Conservation (phyloP, 2,329 filamentous ascomycete species). For the Alternaria triticimaculans region DNA sequence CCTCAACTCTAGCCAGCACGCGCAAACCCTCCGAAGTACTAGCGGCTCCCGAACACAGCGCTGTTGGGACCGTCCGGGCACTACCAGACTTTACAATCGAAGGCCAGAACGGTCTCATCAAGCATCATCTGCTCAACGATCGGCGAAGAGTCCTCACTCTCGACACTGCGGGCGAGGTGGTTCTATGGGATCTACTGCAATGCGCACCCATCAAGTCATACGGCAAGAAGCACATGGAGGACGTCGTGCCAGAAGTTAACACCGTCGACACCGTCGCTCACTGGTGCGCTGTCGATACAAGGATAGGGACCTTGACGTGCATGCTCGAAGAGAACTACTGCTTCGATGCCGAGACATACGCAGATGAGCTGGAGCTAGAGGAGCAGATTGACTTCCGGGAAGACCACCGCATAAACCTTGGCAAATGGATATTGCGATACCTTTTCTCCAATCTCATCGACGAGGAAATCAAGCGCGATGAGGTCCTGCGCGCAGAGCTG, state of each 20-base stretch:
- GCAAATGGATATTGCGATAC: conserved; percentile 94
- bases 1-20: conserved; percentile 57
- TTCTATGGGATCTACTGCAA: conserved; percentile 93
- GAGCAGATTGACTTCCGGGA: conserved; percentile 83
- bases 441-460: conserved; percentile 89
- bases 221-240: conserved; percentile 91
- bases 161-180: conserved; percentile 92
- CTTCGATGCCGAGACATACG: conserved; percentile 97
- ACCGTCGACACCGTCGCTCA: conserved; percentile 88
- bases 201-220: conserved; percentile 90
- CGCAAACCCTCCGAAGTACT: conserved; percentile 66
- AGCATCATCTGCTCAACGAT: conserved; percentile 91
- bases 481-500: conserved; percentile 72
- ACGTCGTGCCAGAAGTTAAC: conserved; percentile 86
- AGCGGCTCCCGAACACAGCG: conserved; percentile 47
- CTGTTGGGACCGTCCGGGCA: conserved; percentile 48
- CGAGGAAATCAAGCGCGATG: conserved; percentile 86
- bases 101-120: conserved; percentile 93
- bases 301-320: conserved; percentile 89
- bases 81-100: conserved; percentile 71
- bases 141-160: conserved; percentile 86
- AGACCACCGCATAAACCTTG: conserved; percentile 95
- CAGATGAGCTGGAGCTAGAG: conserved; percentile 80
- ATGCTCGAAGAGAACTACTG: conserved; percentile 93
- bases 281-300: conserved; percentile 94